Percentiles rank a stretch among this genome's conserved stretches.
Evolutionary conservation across 2,329 filamentous ascomycete species (phyloP).

Genomic region (Aspergillus flavus): DNA sequence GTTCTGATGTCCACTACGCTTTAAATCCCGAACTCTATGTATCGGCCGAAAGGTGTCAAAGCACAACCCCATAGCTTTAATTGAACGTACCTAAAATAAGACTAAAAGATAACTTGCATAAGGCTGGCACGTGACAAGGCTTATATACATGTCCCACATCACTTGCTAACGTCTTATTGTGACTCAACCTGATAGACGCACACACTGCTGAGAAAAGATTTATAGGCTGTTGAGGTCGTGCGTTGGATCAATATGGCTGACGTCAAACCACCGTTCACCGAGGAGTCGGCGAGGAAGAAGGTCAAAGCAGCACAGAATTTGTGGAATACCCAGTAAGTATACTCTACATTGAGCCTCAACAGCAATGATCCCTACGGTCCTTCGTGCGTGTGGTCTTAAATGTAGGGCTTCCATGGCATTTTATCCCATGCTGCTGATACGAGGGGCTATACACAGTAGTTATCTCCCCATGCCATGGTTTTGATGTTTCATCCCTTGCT

Average conservation of each 20-base stretch:
- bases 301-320: slow-evolving; percentile 82
- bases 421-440: not conserved
- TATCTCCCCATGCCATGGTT: not conserved
- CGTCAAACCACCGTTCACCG: slow-evolving; percentile 70
- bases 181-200: not conserved
- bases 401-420: not conserved
- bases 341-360: not conserved
- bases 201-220: not conserved
- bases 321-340: slow-evolving; percentile 73
- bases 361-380: not conserved
- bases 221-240: not conserved
- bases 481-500: slow-evolving; percentile 9
- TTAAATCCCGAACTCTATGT: not conserved
- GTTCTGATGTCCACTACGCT: not conserved
- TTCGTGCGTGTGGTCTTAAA: not conserved
- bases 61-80: not conserved
- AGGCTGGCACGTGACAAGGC: slow-evolving; percentile 14
- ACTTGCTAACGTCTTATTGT: not conserved
- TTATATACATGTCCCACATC: slow-evolving; percentile 7
- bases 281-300: slow-evolving; percentile 71
- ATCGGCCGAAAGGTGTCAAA: slow-evolving; percentile 6
- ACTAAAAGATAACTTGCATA: slow-evolving; percentile 10
- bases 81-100: not conserved
- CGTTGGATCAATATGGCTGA: slow-evolving; percentile 37
- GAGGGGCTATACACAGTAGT: not conserved